Evolutionary conservation across 306 rosid species (phyloP), one percentile per base, ranked within the genome.

Genomic region (Lithocarpus polystachyus): DNA sequence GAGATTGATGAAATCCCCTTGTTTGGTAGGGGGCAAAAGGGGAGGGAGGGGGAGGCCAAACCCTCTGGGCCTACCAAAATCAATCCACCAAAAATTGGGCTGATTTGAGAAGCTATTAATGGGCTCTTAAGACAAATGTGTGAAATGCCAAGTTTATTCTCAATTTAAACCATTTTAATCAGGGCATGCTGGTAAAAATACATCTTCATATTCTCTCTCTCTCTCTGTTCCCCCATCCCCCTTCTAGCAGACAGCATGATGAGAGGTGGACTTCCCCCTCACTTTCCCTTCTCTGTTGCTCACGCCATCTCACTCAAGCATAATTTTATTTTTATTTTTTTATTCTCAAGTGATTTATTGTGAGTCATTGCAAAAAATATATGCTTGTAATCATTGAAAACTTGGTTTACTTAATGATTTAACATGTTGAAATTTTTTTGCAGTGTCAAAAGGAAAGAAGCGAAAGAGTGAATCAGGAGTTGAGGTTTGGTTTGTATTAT

Each of bases 361-460:
- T 74, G 10, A 74, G 54, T 52, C 17, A 28, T 20, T 48, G 20
- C 29, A 54, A 48, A 55, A 18, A 48, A 40, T 40, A 40, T 83
- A 59, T 68, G 68, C 76, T 75, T 77, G 73, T 33, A 72, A 28
- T 52, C 12, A 33, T 23, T 20, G 17, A 59, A 24, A n/a, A 18
- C 68, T 29, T 68, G 55, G 60, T 75, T 68, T 55, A 68, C 72
- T 76, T 37, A 56, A 37, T 19, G 64, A 26, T n/a, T 77, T 73
- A 57, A 54, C 57, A 55, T 84, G 56, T 65, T 72, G 59, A 80
- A 65, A 43, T 81, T 81, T 40, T 72, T 80, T 71, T 88, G 89
- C 92, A 91, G 97, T 68, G 75, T 23, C 93, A 60, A 91, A 88
- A 80, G 92, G 97, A 84, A 94, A 94, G 86, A 94, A 91, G 74